Evolutionary conservation across 1,284 basidiomycete genomes (phyloP).

Genomic region (Agroathelia rolfsii): DNA sequence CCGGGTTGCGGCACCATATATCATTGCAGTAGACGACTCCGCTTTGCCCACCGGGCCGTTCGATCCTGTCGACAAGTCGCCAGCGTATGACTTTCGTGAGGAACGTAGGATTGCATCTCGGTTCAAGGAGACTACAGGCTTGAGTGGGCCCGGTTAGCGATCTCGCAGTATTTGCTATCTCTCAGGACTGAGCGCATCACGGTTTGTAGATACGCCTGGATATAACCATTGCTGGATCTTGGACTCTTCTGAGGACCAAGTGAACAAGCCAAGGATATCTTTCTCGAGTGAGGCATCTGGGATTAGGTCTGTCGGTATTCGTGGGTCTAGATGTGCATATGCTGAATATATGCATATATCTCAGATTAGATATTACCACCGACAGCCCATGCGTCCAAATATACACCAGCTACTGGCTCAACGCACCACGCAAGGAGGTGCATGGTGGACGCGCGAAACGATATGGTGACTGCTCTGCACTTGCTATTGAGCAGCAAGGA

Average conservation of each 20-base stretch:
- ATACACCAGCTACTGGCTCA: conserved; percentile 35
- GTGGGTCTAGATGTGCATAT: no score
- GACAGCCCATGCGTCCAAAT: conserved; percentile 42
- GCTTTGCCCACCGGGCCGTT: conserved; percentile 41
- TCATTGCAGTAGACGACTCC: conserved; percentile 35
- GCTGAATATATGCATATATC: not conserved
- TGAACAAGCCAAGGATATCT: conserved; percentile 13
- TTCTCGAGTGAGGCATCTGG: conserved; percentile 39
- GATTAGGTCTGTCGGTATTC: conserved; percentile 26
- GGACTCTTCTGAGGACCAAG: no score
- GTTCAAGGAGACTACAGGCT: conserved; percentile 30
- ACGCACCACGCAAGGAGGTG: conserved; percentile 36
- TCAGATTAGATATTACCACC: conserved; percentile 39
- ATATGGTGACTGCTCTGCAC: conserved; percentile 35
- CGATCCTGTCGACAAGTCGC: conserved; percentile 27
- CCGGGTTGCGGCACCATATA: conserved; percentile 29
- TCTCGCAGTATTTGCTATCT: no score
- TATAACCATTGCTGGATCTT: no score
- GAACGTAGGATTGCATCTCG: conserved; percentile 28
- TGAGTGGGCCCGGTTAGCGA: conserved; percentile 28
- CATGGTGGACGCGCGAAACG: conserved; percentile 37
- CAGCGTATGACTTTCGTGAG: conserved; percentile 38
- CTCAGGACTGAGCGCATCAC: no score
- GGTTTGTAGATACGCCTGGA: no score
- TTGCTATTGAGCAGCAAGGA: conserved; percentile 49